Conservation (phyloP, 805 yeast genomes). For the Barnettozyma sucrosica region DNA sequence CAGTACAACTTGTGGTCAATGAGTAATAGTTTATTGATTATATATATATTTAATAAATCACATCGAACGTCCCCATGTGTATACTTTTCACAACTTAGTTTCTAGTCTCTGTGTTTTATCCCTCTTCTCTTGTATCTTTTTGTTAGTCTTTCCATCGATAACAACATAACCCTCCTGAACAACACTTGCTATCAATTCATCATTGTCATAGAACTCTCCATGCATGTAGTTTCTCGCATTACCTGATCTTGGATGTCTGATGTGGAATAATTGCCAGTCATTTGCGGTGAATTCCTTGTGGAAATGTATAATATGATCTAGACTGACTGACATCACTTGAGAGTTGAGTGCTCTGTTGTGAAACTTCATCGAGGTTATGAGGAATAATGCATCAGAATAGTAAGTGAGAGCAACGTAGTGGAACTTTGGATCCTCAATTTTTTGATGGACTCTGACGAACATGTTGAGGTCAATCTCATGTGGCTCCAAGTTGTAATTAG, state of each 20-base stretch:
- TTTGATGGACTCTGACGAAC: constrained; percentile 13
- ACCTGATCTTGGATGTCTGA: constrained; percentile 43
- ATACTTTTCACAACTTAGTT: background rate
- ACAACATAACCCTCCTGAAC: constrained; percentile 59
- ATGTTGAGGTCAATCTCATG: constrained; percentile 17
- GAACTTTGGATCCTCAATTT: constrained; percentile 28
- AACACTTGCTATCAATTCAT: constrained; percentile 50
- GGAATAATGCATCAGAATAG: constrained; percentile 50
- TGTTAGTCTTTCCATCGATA: constrained; percentile 13
- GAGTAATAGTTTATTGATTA: background rate
- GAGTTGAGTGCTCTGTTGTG: constrained; percentile 41
- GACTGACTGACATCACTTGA: constrained; percentile 48
- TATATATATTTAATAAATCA: no score
- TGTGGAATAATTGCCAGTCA: constrained; percentile 47
- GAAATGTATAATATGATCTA: constrained; percentile 65
- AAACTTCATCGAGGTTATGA: constrained; percentile 47
- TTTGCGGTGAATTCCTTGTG: constrained; percentile 44
- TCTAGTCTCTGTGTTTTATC: background rate
- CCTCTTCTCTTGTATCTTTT: background rate
- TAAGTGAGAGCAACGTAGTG: constrained; percentile 55
- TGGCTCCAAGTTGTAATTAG: constrained; percentile 13
- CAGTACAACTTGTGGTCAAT: background rate
- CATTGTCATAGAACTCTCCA: constrained; percentile 47
- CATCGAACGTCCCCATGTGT: background rate
- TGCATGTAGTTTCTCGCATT: constrained; percentile 49